Percentiles rank a stretch among this genome's conserved stretches.
Conservation (phyloP, 768 basidiomycete species). For the Tricholoma hemisulphureum region DNA sequence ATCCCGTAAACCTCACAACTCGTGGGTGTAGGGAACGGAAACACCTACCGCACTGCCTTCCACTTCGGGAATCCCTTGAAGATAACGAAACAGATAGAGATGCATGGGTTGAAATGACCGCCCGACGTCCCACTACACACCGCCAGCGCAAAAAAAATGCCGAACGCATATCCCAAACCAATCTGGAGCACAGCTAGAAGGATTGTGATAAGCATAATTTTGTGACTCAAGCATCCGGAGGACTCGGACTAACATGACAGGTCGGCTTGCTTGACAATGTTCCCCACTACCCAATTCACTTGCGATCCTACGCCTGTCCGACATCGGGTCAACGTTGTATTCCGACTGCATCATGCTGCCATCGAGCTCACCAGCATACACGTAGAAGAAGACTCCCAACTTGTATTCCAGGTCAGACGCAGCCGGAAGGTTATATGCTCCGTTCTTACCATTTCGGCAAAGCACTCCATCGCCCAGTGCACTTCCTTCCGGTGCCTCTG, state of each 20-base stretch:
- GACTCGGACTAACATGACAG: constrained; percentile 49
- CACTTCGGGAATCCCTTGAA: constrained; percentile 53
- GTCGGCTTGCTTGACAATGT: constrained; percentile 33
- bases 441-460: constrained; percentile 56
- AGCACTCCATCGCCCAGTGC: constrained; percentile 56
- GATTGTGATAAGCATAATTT: neutral
- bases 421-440: neutral
- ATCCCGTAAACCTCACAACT: neutral
- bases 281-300: constrained; percentile 49
- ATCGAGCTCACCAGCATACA: constrained; percentile 41
- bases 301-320: constrained; percentile 53
- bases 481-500: constrained; percentile 38
- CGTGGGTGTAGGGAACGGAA: neutral
- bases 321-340: neutral
- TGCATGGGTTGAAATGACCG: constrained; percentile 65
- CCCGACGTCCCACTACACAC: constrained; percentile 55
- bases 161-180: constrained; percentile 56
- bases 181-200: constrained; percentile 51
- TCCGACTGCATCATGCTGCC: neutral
- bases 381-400: constrained; percentile 63
- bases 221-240: neutral
- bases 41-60: constrained; percentile 48
- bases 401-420: constrained; percentile 20
- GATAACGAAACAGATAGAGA: constrained; percentile 51
- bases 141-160: constrained; percentile 57